Evolutionary conservation across 108 stramenopile species (phyloP), one percentile per base, ranked within the genome.

Genomic region (Cyclotella kingstonii): DNA sequence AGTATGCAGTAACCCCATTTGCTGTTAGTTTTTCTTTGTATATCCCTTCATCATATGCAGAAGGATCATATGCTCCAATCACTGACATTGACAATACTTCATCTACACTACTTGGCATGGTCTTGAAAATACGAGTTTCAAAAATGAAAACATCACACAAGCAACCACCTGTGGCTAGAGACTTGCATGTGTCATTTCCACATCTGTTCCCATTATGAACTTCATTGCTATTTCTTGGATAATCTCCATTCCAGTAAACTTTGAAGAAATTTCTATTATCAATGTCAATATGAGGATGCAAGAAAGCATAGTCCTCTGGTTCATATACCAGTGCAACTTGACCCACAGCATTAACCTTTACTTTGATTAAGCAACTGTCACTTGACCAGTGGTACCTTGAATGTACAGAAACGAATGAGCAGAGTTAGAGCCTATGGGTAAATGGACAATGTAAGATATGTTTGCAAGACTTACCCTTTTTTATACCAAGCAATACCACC

Each of bases 281-380:
- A 25, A 40, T 27, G 6, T 46, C 40, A 30, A 80, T 50, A 36
- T 78, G 67, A 18, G 57, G 70, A 19, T 61, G 59, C 15, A 70
- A 33, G 30, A 14, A 54, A 7, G 59, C 60, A 55, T 53, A 70
- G 4, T 60, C 41, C 40, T 46, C 45, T 27, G 73, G 66, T 27
- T 73, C 60, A 58, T 85, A 81, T 5, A 89, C 84, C n/a, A 82
- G 49, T 2, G 74, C 79, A 11, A 89, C 72, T 54, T 63, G 48
- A 2, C 87, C 87, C 10, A 66, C 54, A 6, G 62, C 36, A 60
- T 73, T 70, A 39, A 90, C 72, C 56, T 86, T 84, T 0, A 66
- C 85, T 44, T 59, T 58, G 23, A 86, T 44, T 11, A 34, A 14
- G 46, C 89, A 90, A 4, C 36, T 34, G 29, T 67, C 54, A 12